These are phyloP conservation scores for Triangularia verruculosa DNA, from an alignment of 2,329 filamentous ascomycete genomes.

Conservation along the genomic window DNA sequence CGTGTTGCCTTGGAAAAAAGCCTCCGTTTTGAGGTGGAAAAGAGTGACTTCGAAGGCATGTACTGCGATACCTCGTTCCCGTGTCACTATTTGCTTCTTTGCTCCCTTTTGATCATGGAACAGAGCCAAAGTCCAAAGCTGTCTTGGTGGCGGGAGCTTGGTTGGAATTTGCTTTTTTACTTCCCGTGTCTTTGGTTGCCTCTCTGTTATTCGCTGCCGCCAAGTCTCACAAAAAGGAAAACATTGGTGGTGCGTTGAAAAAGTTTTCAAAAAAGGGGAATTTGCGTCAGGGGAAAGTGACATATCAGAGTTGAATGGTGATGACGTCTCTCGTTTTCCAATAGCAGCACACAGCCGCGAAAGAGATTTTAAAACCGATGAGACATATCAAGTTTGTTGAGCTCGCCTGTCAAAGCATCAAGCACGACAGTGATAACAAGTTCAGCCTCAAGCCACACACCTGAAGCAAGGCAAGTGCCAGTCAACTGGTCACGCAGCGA, in stretches of 20 bases:
- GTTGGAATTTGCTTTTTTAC: constrained; percentile 3
- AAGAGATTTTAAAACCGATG: neutral
- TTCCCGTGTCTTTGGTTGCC: constrained; percentile 4
- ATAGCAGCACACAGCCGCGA: neutral
- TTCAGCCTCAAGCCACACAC: neutral
- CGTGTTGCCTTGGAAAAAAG: neutral
- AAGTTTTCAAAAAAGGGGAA: neutral
- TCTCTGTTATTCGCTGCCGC: neutral
- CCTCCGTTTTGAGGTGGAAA: neutral
- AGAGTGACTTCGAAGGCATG: constrained; percentile 2
- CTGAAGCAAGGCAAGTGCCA: neutral
- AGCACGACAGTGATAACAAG: neutral
- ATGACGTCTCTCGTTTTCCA: neutral
- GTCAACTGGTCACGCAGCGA: neutral
- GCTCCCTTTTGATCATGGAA: neutral
- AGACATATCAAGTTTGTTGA: neutral
- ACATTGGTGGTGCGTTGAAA: neutral
- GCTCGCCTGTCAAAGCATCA: neutral
- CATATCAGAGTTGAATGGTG: neutral
- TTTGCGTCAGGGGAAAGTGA: constrained; percentile 1
- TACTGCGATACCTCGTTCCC: neutral
- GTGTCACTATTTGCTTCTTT: neutral
- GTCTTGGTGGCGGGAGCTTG: neutral
- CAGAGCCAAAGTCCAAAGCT: neutral
- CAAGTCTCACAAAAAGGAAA: neutral